Base-by-base conservation (phyloP, 257 asterid species). In the Craterostigma plantagineum region DNA sequence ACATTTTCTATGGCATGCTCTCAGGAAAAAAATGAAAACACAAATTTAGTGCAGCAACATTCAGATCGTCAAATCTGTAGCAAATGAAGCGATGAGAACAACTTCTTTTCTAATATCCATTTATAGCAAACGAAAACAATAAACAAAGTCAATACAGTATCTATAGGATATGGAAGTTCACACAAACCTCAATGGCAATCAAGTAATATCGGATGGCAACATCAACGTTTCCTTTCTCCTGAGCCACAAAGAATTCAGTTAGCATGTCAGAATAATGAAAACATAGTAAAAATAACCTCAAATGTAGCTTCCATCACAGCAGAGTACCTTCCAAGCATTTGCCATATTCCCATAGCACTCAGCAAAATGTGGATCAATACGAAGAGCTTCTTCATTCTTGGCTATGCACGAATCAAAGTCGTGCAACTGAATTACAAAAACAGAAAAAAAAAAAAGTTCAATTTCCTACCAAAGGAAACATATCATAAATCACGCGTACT, bases 331-430 rank as follows among this genome's bases (percentile, higher is more conserved):
- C 81, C 74, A 90, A 56, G 99, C 99, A 69, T 90, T 90, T n/a
- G 95, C 99, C 99, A 83, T 90, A 59, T 90, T 90, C 43, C 99
- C 99, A 65, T 83, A 90, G 63, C 99, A 83, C 72, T 90, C 99
- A 36, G 99, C 95, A 77, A 90, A 83, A 52, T 70, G 86, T 16
- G 99, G 95, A 52, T 90, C 80, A 34, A 90, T 63, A 35, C 73
- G 68, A 35, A 90, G 79, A 48, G 99, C 95, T 67, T 90, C 99
- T 64, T 90, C 94, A 61, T 90, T 90, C 70, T 79, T 90, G 14
- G 90, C 71, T 11, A 90, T 72, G 71, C 99, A 90, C 55, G 49
- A 64, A 39, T 90, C 95, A 48, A 74, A 83, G 59, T 90, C 95
- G 11, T 75, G 91, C 81, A 90, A 58, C 99, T 90, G 63, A 49